Evolutionary conservation across 768 basidiomycete species (phyloP).

Genomic region (Fistulinella prunicolor): DNA sequence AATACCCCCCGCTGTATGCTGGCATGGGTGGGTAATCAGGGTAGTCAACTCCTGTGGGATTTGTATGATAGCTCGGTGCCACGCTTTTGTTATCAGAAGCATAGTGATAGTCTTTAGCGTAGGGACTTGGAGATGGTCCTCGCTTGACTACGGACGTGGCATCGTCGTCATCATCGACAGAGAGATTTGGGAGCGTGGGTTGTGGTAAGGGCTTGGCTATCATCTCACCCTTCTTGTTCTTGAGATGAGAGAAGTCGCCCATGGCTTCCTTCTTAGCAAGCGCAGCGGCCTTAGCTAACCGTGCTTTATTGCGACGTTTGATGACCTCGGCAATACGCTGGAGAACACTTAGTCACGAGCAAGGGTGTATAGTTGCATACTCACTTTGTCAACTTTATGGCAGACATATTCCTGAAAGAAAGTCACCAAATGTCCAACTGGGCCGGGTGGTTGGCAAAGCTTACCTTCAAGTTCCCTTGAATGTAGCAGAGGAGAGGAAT

Average conservation of each 20-base stretch:
- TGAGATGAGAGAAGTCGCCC: constrained; percentile 87
- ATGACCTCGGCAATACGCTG: constrained; percentile 93
- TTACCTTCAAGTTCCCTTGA: constrained; percentile 92
- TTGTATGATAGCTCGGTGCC: constrained; percentile 35
- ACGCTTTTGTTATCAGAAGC: constrained; percentile 46
- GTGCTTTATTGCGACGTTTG: constrained; percentile 86
- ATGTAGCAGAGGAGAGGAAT: constrained; percentile 95
- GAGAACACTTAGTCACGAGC: constrained; percentile 12
- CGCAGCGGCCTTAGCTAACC: constrained; percentile 74
- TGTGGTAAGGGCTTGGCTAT: constrained; percentile 81
- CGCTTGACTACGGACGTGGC: constrained; percentile 54
- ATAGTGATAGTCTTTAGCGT: constrained; percentile 56
- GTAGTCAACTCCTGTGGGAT: constrained; percentile 41
- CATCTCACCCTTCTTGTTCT: constrained; percentile 88
- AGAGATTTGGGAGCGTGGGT: constrained; percentile 91
- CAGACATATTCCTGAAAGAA: constrained; percentile 85
- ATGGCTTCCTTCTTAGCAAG: constrained; percentile 88
- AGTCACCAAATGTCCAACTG: neutral
- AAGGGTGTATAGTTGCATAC: constrained; percentile 6
- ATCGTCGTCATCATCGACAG: constrained; percentile 74
- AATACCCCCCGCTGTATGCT: constrained; percentile 63
- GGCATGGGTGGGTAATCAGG: constrained; percentile 70
- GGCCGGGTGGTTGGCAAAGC: constrained; percentile 3
- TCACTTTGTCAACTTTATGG: constrained; percentile 96
- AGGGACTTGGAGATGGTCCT: constrained; percentile 51